Evolutionary conservation across 2,329 filamentous ascomycete genomes (phyloP).

Genomic region (Davidsoniella virescens): DNA sequence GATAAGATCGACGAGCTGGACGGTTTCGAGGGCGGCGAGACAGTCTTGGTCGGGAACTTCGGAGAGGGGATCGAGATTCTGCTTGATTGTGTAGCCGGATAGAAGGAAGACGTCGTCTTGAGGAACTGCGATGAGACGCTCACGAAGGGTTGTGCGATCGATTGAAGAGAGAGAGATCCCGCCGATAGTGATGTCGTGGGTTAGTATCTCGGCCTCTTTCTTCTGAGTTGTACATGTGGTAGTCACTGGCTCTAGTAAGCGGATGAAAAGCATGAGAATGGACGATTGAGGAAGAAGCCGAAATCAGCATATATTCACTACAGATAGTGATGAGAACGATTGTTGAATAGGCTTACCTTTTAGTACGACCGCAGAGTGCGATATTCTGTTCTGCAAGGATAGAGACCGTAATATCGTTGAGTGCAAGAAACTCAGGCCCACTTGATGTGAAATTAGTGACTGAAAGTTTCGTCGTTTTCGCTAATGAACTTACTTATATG

Average conservation of each 20-base stretch:
- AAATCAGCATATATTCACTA: too few relatives aligned
- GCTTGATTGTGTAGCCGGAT: conserved; percentile 24
- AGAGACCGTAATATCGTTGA: conserved; percentile 18
- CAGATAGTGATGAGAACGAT: too few relatives aligned
- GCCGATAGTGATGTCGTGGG: conserved; percentile 27
- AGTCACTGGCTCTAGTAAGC: conserved; percentile 25
- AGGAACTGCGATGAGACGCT: conserved; percentile 33
- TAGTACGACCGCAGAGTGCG: conserved; percentile 22
- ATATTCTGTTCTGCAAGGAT: conserved; percentile 21
- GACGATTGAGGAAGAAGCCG: conserved; percentile 21
- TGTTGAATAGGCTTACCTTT: too few relatives aligned
- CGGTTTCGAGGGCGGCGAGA: conserved; percentile 20
- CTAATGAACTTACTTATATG: conserved; percentile 16
- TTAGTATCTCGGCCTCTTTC: background rate
- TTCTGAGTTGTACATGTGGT: background rate
- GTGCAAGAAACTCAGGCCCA: conserved; percentile 14
- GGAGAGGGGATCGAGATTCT: conserved; percentile 28
- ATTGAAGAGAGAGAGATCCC: conserved; percentile 22
- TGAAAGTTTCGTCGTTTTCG: background rate
- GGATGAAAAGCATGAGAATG: conserved; percentile 24
- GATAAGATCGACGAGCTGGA: conserved; percentile 14
- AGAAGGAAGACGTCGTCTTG: conserved; percentile 38
- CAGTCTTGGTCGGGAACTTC: conserved; percentile 21
- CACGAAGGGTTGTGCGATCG: conserved; percentile 26
- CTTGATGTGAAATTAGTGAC: background rate